Conservation (phyloP, 371 early-diverging fungal genomes). For the Catenaria anguillulae region DNA sequence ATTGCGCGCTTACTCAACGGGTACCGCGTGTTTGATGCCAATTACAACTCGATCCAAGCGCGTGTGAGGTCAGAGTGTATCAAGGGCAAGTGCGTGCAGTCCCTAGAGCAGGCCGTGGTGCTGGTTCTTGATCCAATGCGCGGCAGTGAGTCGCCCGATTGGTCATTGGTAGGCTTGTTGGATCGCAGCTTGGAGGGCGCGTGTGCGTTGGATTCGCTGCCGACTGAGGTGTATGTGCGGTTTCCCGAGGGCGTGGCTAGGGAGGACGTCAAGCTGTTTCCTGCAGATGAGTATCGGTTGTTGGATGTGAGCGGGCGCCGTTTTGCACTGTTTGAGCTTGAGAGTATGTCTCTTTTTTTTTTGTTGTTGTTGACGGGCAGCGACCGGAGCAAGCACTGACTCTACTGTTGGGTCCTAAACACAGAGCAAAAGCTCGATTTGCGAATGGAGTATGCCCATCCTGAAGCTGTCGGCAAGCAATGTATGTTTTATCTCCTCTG, state of each 20-base stretch:
- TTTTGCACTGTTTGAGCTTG: too few species aligned
- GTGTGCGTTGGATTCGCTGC: background rate
- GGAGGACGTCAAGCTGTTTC: background rate
- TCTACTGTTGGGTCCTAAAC: too few species aligned
- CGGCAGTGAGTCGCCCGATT: constrained; percentile 22
- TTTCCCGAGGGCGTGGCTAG: background rate
- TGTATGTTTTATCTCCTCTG: too few species aligned
- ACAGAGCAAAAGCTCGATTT: background rate
- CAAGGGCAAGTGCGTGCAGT: constrained; percentile 18
- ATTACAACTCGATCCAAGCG: constrained; percentile 77
- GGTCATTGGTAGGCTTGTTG: background rate
- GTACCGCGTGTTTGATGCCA: constrained; percentile 70
- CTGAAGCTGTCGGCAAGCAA: background rate
- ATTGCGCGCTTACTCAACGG: constrained; percentile 62
- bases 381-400: too few species aligned
- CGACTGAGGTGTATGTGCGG: background rate
- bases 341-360: too few species aligned
- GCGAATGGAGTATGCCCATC: background rate
- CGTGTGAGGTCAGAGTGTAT: constrained; percentile 21
- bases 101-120: constrained; percentile 45
- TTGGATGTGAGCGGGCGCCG: too few species aligned
- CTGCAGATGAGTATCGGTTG: background rate
- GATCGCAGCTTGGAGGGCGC: background rate
- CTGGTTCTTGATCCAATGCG: constrained; percentile 59
- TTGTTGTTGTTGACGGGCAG: too few species aligned